phyloP scores from a whole-genome alignment of 176 grass and related monocot species.

The Themeda triandra region DNA sequence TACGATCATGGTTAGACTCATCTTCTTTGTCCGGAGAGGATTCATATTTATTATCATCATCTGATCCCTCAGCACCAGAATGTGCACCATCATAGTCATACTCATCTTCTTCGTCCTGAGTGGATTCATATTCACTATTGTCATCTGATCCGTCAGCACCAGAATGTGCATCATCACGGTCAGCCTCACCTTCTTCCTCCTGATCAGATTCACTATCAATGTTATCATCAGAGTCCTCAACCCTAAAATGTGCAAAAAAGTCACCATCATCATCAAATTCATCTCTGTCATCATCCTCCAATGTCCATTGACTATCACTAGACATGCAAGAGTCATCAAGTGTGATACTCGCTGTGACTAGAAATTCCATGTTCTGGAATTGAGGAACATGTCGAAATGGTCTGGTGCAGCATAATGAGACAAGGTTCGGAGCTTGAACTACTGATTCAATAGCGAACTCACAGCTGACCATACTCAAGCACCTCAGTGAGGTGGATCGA shows the following conservation, averaged over 20 bases:
- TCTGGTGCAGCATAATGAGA: slow-evolving; percentile 16
- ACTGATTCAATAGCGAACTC: background rate
- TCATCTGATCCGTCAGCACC: no score
- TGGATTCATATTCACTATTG: no score
- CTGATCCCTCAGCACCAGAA: no score
- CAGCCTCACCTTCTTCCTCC: background rate
- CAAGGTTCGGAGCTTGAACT: slow-evolving; percentile 4
- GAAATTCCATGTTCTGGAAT: background rate
- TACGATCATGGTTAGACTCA: background rate
- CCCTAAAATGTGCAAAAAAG: background rate
- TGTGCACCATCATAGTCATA: no score
- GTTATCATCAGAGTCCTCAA: background rate
- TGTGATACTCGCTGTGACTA: background rate
- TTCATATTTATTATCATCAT: background rate
- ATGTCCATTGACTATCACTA: background rate
- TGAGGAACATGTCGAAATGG: slow-evolving; percentile 12
- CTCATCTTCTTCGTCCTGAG: no score
- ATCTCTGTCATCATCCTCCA: background rate
- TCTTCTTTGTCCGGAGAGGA: background rate
- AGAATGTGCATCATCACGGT: background rate
- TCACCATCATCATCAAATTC: background rate
- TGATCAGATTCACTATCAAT: background rate
- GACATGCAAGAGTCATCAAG: slow-evolving; percentile 16
- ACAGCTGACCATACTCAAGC: slow-evolving; percentile 21
- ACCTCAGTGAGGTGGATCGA: slow-evolving; percentile 2